A percentile compares a stretch with the other conserved stretches of the same genome.
These are phyloP conservation scores for Chalara sp. DNA, from an alignment of 2,329 filamentous ascomycete species.

Conservation along the genomic window DNA sequence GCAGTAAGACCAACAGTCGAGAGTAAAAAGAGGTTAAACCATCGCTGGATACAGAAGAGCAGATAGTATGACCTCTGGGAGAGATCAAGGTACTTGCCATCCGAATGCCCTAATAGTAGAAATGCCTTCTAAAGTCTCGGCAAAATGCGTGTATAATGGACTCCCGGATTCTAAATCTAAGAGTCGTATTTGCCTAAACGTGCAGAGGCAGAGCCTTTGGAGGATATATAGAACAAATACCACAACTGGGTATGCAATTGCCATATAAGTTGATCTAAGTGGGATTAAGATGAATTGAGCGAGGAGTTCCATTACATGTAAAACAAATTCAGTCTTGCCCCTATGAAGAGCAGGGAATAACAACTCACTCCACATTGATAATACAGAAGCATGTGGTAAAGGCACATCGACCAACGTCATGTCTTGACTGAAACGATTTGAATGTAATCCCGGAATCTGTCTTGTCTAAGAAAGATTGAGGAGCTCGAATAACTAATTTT, in stretches of 20 bases:
- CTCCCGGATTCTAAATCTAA: slow-evolving; percentile 56
- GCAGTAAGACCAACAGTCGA: slow-evolving; percentile 21
- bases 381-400: background rate
- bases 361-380: background rate
- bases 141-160: slow-evolving; percentile 25
- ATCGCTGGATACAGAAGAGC: slow-evolving; percentile 48
- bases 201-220: slow-evolving; percentile 51
- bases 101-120: background rate
- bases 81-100: background rate
- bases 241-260: slow-evolving; percentile 38
- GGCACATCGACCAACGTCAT: background rate
- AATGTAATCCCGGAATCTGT: background rate
- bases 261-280: slow-evolving; percentile 24
- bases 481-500: no score
- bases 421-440: background rate
- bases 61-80: slow-evolving; percentile 49
- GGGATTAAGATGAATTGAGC: slow-evolving; percentile 7
- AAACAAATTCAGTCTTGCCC: no score
- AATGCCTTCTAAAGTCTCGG: background rate
- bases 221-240: slow-evolving; percentile 38
- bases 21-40: slow-evolving; percentile 40
- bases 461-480: no score
- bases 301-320: background rate
- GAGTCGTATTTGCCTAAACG: slow-evolving; percentile 51
- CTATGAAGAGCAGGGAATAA: no score